phyloP scores from a whole-genome alignment of 495 filamentous ascomycete species.

The Lasiosphaeria ovina region DNA sequence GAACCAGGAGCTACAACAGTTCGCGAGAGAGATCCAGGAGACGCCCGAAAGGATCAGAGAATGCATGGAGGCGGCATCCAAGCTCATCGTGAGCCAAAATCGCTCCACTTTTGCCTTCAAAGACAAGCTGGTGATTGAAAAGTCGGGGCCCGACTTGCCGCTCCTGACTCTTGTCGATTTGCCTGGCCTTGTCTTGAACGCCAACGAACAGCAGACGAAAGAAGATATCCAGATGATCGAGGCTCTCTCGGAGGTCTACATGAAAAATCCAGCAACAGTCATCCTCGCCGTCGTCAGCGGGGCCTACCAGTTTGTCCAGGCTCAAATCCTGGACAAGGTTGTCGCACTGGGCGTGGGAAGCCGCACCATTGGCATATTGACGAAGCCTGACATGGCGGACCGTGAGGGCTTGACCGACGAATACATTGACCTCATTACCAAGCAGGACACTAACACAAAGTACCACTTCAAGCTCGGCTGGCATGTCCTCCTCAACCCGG shows the following conservation, averaged over 20 bases:
- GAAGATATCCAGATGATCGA: conserved; percentile 47
- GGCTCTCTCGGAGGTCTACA: conserved; percentile 54
- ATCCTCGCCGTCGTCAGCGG: conserved; percentile 61
- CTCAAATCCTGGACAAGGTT: conserved; percentile 62
- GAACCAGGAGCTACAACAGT: conserved; percentile 10
- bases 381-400: conserved; percentile 62
- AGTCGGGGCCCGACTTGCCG: conserved; percentile 57
- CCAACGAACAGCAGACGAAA: conserved; percentile 42
- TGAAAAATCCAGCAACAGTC: conserved; percentile 53
- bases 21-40: background rate
- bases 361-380: conserved; percentile 77
- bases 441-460: background rate
- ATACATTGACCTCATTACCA: background rate
- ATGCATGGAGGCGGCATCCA: background rate
- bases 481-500: background rate
- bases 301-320: conserved; percentile 56
- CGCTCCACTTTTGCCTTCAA: background rate
- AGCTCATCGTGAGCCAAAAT: background rate
- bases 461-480: background rate
- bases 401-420: background rate
- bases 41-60: background rate
- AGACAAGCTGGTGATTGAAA: conserved; percentile 47
- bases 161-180: conserved; percentile 65
- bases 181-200: conserved; percentile 54
- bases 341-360: conserved; percentile 73